Base-by-base conservation (phyloP, 352 stramenopile genomes). In the Phytophthora litchii region DNA sequence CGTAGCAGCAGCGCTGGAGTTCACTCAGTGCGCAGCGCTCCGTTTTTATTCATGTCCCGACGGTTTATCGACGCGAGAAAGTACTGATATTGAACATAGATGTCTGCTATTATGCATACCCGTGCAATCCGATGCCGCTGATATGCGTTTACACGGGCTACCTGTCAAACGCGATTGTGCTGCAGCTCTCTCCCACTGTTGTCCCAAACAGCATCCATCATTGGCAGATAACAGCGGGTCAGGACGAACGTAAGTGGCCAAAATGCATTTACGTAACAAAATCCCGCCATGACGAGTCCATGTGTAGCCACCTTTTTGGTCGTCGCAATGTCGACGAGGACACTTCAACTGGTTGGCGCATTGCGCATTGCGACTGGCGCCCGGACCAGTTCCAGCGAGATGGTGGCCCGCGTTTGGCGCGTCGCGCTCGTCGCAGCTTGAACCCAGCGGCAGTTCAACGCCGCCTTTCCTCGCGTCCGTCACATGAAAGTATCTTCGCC, bases 401-500 rank as follows among this genome's bases (percentile, higher is more conserved):
- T 46, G 21, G 38, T 46, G 40, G 23, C 23, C 19, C 11, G 8
- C 27, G 40, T 46, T 46, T 46, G 40, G 19, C 40, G 8, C 23
- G n/a, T 12, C n/a, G 36, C 36, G 38, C 16, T 29, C 6, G 38
- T 27, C 25, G 14, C 52, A 17, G 21, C 40, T 44, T 46, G 41
- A 60, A 41, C 37, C 13, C 4, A 9, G 3, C 20, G 31, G 13
- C 47, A 59, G 38, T 46, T 59, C 55, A 59, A 52, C 20, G 32
- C 4, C 55, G 47, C 48, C 48, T 59, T 35, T 64, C 47, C 31
- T 52, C 5, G 17, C 12, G 49, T 60, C 57, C 31, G 57, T 60
- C 57, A 66, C 57, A 66, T 66, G 32, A 60, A 60, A 49, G 48
- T 65, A 65, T 65, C 48, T 60, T 66, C 21, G 25, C 32, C 20